phyloP scores from a whole-genome alignment of 352 stramenopile genomes.

The Phytophthora quininea region DNA sequence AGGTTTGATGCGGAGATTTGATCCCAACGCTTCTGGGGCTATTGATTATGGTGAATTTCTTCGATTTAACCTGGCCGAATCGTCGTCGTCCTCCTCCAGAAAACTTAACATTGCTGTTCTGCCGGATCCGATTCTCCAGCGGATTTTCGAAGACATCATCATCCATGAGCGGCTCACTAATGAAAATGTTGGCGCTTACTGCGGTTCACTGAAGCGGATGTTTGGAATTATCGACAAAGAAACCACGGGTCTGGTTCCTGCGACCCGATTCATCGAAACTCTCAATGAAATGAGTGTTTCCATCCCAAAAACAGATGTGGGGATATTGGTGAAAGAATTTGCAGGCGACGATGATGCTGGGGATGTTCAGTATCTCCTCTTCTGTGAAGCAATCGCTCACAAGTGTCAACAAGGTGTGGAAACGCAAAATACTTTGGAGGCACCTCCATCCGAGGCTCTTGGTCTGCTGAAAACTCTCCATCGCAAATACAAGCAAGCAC shows the following conservation, averaged over 20 bases:
- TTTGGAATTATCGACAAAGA: conserved; percentile 85
- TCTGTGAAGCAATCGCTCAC: conserved; percentile 61
- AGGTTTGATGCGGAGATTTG: conserved; percentile 78
- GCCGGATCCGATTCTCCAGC: conserved; percentile 39
- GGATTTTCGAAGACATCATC: conserved; percentile 57
- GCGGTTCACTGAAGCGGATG: conserved; percentile 76
- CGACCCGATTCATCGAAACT: conserved; percentile 56
- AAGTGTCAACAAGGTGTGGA: conserved; percentile 50
- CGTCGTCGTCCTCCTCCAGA: conserved; percentile 54
- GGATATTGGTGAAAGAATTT: conserved; percentile 54
- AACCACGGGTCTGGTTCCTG: conserved; percentile 52
- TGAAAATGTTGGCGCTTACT: conserved; percentile 54
- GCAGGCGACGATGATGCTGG: conserved; percentile 27
- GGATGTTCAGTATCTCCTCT: conserved; percentile 56
- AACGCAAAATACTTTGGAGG: conserved; percentile 16
- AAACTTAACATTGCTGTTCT: conserved; percentile 30
- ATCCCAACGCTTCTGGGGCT: conserved; percentile 66
- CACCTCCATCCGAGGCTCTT: conserved; percentile 50
- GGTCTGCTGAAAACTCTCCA: conserved; percentile 59
- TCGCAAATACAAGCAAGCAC: conserved; percentile 41
- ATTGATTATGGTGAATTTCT: conserved; percentile 82
- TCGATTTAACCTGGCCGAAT: conserved; percentile 75
- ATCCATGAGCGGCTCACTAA: conserved; percentile 53
- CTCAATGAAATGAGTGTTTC: conserved; percentile 69
- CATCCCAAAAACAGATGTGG: conserved; percentile 44